Percentiles rank a stretch among this genome's conserved stretches.
These are phyloP conservation scores for Phtheirospermum japonicum DNA, from an alignment of 257 asterid genomes.

Conservation along the genomic window DNA sequence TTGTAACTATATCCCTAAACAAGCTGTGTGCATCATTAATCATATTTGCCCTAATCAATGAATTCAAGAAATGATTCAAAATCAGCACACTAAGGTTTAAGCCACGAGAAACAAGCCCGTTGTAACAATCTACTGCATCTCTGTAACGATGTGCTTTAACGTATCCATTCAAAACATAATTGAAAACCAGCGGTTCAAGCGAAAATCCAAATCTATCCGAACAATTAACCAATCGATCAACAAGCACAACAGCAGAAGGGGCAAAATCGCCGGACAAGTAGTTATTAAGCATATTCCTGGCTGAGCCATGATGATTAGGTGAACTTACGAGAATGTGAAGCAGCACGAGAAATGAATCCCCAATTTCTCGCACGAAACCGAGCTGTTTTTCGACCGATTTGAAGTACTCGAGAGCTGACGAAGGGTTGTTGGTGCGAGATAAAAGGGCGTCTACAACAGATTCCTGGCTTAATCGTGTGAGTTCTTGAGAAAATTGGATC, in stretches of 20 bases:
- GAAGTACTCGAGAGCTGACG: slow-evolving; percentile 51
- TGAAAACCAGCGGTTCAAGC: slow-evolving; percentile 40
- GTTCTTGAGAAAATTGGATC: slow-evolving; percentile 26
- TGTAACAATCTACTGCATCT: slow-evolving; percentile 64
- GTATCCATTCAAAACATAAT: slow-evolving; percentile 52
- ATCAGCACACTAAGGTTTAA: slow-evolving; percentile 32
- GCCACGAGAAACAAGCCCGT: slow-evolving; percentile 42
- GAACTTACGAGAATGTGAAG: slow-evolving; percentile 67
- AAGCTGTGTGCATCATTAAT: slow-evolving; percentile 39
- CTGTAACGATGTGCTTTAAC: slow-evolving; percentile 43
- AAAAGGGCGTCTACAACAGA: slow-evolving; percentile 47
- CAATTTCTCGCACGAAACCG: slow-evolving; percentile 41
- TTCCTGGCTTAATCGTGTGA: slow-evolving; percentile 24
- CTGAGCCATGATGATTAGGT: slow-evolving; percentile 32
- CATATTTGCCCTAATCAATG: slow-evolving; percentile 49
- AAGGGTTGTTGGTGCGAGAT: slow-evolving; percentile 50
- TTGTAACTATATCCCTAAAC: slow-evolving; percentile 39
- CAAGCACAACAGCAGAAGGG: slow-evolving; percentile 37
- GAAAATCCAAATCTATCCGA: slow-evolving; percentile 48
- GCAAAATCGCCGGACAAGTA: slow-evolving; percentile 42
- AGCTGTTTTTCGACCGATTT: slow-evolving; percentile 37
- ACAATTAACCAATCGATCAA: slow-evolving; percentile 45
- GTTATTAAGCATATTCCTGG: slow-evolving; percentile 41
- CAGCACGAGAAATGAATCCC: slow-evolving; percentile 61
- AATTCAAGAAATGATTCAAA: slow-evolving; percentile 45